A percentile compares a stretch with the other conserved stretches of the same genome.
phyloP scores from a whole-genome alignment of 129 eudicot genomes.

The Pseudognaphalium luteoalbum region DNA sequence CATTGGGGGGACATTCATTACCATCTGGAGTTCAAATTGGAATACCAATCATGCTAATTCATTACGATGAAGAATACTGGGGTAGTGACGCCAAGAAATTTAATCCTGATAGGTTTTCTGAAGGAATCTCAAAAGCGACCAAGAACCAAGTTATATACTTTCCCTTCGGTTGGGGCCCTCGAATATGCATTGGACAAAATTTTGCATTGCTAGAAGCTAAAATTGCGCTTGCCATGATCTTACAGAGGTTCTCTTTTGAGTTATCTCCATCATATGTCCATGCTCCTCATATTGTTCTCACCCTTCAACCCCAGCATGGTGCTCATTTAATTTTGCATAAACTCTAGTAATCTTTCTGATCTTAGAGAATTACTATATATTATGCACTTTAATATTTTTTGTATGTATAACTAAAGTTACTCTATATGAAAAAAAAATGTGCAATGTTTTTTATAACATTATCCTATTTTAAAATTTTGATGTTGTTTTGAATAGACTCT shows the following conservation, averaged over 20 bases:
- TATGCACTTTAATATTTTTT: neutral
- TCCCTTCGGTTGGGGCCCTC: constrained; percentile 44
- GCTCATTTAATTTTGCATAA: constrained; percentile 36
- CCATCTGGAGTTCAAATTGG: constrained; percentile 25
- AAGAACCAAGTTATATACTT: constrained; percentile 27
- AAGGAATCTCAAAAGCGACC: constrained; percentile 40
- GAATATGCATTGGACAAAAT: constrained; percentile 41
- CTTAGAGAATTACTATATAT: no score
- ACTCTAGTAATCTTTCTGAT: constrained; percentile 10
- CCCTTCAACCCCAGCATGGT: constrained; percentile 41
- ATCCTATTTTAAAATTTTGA: no score
- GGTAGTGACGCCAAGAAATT: constrained; percentile 37
- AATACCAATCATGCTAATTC: constrained; percentile 32
- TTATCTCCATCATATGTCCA: constrained; percentile 41
- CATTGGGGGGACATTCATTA: constrained; percentile 27
- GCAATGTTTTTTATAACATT: neutral
- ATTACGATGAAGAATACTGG: constrained; percentile 36
- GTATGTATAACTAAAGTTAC: neutral
- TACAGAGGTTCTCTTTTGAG: constrained; percentile 35
- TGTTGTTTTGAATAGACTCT: constrained; percentile 1
- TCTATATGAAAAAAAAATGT: neutral
- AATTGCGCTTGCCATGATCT: constrained; percentile 38
- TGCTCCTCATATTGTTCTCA: constrained; percentile 32
- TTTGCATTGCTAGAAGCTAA: constrained; percentile 44
- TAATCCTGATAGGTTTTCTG: constrained; percentile 34